Base-by-base conservation (phyloP, 2,329 filamentous ascomycete species). In the Cytospora piceicola region DNA sequence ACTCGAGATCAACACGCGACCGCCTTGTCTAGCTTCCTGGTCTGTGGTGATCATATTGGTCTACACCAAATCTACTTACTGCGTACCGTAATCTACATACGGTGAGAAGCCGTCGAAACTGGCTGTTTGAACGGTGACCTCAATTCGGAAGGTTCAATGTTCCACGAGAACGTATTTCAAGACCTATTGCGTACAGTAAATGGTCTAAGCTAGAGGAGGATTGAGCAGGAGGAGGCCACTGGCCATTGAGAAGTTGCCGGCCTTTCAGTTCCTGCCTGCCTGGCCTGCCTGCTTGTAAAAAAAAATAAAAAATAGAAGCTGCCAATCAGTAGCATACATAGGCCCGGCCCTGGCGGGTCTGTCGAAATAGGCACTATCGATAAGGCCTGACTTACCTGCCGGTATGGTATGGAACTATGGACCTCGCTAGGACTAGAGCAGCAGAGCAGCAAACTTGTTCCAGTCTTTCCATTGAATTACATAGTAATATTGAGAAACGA, bases 361-460 rank as follows among this genome's bases (percentile, higher is more conserved):
- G 32, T 52, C 15, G 27, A 20, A 11, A 32, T 32, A n/a, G 20
- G 15, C 15, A 6, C 51, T 63, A 63, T 63, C 61, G 61, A 63
- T 63, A 63, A 63, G 60, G 24, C 17, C 39, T 32, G 15, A 4
- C 46, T 11, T 49, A 9, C 46, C 5, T 29, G 27, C 27, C 27
- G 27, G 27, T 29, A 29, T 5, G 46, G 46, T 22, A 49, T 49
- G 11, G 46, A 24, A 12, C 20, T 22, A 14, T 14, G 46, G 46
- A 24, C 9, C 5, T 14, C 14, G 14, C n/a, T 12, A 49, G 46
- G 12, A 22, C n/a, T 24, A 49, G 46, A 24, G n/a, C 46, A 49
- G 22, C 46, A 22, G 11, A 24, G 46, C 46, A 49, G 22, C 46
- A n/a, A 22, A 20, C n/a, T 24, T 42, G 15, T 14, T 42, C 5